Evolutionary conservation across 2,329 filamentous ascomycete genomes (phyloP).

Genomic region (Blastomyces emzantsi): DNA sequence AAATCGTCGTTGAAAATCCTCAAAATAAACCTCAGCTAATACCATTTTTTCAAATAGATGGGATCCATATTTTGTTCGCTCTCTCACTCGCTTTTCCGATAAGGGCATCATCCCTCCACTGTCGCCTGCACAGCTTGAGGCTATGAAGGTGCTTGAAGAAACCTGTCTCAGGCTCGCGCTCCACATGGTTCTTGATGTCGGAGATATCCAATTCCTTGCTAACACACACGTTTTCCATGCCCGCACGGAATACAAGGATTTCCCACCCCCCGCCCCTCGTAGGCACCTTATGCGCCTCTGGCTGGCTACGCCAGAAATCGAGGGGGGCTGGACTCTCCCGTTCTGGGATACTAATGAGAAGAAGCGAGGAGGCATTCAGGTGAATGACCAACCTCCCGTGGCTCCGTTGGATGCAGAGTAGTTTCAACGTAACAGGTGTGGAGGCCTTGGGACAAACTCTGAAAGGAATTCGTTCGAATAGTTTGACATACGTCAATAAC

Average conservation of each 20-base stretch:
- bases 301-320: slow-evolving; percentile 69
- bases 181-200: slow-evolving; percentile 79
- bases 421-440: slow-evolving; percentile 5
- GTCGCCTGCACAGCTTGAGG: slow-evolving; percentile 58
- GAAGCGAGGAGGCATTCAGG: slow-evolving; percentile 83
- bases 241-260: slow-evolving; percentile 68
- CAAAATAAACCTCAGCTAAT: neutral
- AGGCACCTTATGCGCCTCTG: slow-evolving; percentile 76
- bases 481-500: neutral
- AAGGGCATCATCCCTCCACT: slow-evolving; percentile 63
- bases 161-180: slow-evolving; percentile 64
- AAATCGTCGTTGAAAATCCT: neutral
- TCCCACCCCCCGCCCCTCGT: slow-evolving; percentile 57
- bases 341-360: slow-evolving; percentile 73
- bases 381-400: slow-evolving; percentile 66
- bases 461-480: neutral
- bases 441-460: neutral
- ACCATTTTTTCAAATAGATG: slow-evolving; percentile 39
- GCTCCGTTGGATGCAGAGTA: slow-evolving; percentile 72
- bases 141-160: slow-evolving; percentile 61
- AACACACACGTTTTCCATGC: slow-evolving; percentile 77
- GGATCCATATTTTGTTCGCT: slow-evolving; percentile 82
- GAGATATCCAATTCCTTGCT: slow-evolving; percentile 78
- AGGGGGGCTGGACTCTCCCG: slow-evolving; percentile 78
- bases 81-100: slow-evolving; percentile 64